A percentile compares a stretch with the other conserved stretches of the same genome.
phyloP scores from a whole-genome alignment of 164 flowering plant genomes.

The Protea cynaroides region DNA sequence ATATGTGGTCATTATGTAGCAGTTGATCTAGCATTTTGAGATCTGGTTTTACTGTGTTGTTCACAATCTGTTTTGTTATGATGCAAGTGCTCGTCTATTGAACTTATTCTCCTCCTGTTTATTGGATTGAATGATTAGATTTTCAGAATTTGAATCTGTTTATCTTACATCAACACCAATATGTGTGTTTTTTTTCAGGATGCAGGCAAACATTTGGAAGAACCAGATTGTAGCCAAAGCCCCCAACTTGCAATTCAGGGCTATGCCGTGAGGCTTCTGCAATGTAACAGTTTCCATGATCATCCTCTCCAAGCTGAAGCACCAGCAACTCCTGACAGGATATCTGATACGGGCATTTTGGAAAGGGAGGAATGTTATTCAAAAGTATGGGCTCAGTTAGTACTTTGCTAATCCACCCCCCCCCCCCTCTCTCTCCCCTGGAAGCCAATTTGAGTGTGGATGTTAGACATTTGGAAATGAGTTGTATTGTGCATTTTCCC shows the following conservation, averaged over 20 bases:
- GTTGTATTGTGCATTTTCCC: neutral
- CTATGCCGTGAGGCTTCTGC: conserved; percentile 77
- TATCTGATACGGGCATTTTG: conserved; percentile 38
- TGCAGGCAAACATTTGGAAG: conserved; percentile 20
- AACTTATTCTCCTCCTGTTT: neutral
- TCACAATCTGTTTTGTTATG: neutral
- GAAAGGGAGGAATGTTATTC: conserved; percentile 57
- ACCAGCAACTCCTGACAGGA: conserved; percentile 55
- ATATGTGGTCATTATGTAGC: too few species aligned
- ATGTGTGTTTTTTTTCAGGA: conserved; percentile 30
- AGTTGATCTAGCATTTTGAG: too few species aligned
- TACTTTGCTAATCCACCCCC: too few species aligned
- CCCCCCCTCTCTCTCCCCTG: too few species aligned
- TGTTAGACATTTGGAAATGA: too few species aligned
- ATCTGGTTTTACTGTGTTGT: too few species aligned
- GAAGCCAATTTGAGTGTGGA: too few species aligned
- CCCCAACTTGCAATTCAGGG: conserved; percentile 31
- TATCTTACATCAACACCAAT: neutral
- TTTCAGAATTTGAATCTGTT: neutral
- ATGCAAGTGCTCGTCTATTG: neutral
- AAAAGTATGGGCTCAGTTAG: conserved; percentile 42
- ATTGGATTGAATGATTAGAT: neutral
- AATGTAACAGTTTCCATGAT: conserved; percentile 31
- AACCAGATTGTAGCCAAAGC: conserved; percentile 18
- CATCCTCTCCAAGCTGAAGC: conserved; percentile 46